Conservation (phyloP, 331 rosid genomes). For the Prunus yedoensis region DNA sequence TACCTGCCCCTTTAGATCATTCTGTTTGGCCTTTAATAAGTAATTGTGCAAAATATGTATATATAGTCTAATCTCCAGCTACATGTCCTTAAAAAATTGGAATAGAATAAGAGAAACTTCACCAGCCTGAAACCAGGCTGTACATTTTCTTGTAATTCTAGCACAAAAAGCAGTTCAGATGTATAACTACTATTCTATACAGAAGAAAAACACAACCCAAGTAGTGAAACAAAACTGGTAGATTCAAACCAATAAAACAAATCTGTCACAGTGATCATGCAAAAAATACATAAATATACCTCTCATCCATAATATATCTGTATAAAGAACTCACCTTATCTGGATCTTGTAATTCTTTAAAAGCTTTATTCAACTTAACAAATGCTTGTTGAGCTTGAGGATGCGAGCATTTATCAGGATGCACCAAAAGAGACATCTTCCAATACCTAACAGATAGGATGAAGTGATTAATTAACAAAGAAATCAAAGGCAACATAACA, state of each 20-base stretch:
- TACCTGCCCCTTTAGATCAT: background rate
- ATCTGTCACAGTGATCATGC: background rate
- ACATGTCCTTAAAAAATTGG: background rate
- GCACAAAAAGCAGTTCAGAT: background rate
- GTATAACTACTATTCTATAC: background rate
- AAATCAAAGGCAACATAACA: background rate
- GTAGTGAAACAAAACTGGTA: background rate
- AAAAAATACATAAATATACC: background rate
- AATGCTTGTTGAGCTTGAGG: conserved; percentile 95
- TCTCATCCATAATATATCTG: conserved; percentile 10
- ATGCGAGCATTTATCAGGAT: conserved; percentile 96
- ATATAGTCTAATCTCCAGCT: background rate
- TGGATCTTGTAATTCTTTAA: conserved; percentile 95
- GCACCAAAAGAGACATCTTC: conserved; percentile 97
- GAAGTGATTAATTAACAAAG: background rate
- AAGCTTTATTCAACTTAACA: conserved; percentile 84
- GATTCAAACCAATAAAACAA: background rate
- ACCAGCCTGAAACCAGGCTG: conserved; percentile 2
- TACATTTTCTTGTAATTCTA: background rate
- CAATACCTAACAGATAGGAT: conserved; percentile 61
- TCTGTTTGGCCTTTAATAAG: background rate
- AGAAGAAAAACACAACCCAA: background rate
- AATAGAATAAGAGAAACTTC: background rate
- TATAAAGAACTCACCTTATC: conserved; percentile 59
- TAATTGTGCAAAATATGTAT: background rate